phyloP scores from a whole-genome alignment of 225 moss, liverwort and hornwort species.

The Physcomitrium patens region DNA sequence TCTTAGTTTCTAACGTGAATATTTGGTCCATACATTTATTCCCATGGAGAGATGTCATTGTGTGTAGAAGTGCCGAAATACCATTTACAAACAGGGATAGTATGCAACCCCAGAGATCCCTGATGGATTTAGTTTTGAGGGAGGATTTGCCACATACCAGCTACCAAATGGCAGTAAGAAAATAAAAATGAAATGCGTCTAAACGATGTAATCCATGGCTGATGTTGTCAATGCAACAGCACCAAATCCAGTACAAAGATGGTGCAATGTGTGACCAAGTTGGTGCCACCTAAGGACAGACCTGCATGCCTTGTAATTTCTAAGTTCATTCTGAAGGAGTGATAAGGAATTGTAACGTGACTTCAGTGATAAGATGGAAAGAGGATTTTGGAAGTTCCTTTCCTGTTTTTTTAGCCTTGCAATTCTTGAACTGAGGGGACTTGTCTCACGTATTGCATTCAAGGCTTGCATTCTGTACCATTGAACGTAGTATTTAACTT shows the following conservation, averaged over 20 bases:
- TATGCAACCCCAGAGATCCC: no score
- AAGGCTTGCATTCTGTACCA: neutral
- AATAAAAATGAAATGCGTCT: neutral
- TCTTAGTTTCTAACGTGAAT: no score
- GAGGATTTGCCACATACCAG: no score
- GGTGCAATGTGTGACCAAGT: no score
- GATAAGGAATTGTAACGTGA: neutral
- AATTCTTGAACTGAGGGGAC: neutral
- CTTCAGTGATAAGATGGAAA: slow-evolving; percentile 8
- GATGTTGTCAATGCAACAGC: slow-evolving; percentile 89
- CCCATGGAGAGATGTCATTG: no score
- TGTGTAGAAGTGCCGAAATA: no score
- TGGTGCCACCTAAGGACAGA: slow-evolving; percentile 78
- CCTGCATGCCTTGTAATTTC: slow-evolving; percentile 96
- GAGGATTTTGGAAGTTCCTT: slow-evolving; percentile 3
- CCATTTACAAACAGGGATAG: no score
- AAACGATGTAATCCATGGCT: slow-evolving; percentile 32
- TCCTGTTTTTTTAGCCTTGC: no score
- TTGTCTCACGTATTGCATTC: slow-evolving; percentile 14
- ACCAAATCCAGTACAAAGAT: slow-evolving; percentile 88
- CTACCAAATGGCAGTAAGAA: neutral
- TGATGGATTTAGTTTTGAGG: no score
- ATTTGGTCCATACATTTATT: no score
- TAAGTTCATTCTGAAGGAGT: slow-evolving; percentile 95
- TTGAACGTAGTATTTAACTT: neutral